Evolutionary conservation across 495 filamentous ascomycete species (phyloP).

Genomic region (Pyronema domesticum): DNA sequence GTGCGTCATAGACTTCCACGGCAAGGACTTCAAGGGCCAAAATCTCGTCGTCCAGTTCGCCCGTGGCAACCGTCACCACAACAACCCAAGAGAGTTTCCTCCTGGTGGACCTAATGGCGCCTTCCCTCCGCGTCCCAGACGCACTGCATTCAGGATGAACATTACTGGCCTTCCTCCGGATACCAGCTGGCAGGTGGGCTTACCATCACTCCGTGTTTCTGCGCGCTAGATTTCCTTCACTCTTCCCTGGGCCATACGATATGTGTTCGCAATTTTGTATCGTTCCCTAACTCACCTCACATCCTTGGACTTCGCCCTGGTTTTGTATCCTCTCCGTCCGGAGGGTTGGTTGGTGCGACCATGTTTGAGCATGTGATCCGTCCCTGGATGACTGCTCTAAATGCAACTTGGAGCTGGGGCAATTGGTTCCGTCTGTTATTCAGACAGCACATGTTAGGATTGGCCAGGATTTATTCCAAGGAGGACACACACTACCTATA

Average conservation of each 20-base stretch:
- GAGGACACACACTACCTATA: constrained; percentile 1
- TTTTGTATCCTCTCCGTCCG: not conserved
- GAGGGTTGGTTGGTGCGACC: constrained; percentile 5
- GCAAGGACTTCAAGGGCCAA: constrained; percentile 93
- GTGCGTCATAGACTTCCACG: constrained; percentile 42
- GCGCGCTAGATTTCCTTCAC: constrained; percentile 22
- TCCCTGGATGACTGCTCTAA: constrained; percentile 17
- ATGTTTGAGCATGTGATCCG: constrained; percentile 2
- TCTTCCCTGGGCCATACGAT: constrained; percentile 12
- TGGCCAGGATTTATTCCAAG: constrained; percentile 23
- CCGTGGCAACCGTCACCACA: constrained; percentile 75
- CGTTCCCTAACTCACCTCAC: constrained; percentile 9
- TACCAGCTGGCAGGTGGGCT: constrained; percentile 99
- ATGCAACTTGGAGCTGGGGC: constrained; percentile 17
- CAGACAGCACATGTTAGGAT: constrained; percentile 19
- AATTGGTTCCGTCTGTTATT: constrained; percentile 12
- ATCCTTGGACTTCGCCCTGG: constrained; percentile 22
- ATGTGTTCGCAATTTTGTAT: constrained; percentile 8
- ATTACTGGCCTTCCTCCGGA: constrained; percentile 91
- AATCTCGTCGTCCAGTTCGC: constrained; percentile 95
- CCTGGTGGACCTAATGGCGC: constrained; percentile 40
- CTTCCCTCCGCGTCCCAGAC: constrained; percentile 72
- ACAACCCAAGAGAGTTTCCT: constrained; percentile 43
- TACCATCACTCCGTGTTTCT: constrained; percentile 24
- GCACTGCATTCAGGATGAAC: constrained; percentile 89